Percentiles rank a stretch among this genome's conserved stretches.
Evolutionary conservation across 495 filamentous ascomycete species (phyloP).

Genomic region (Lasiosphaeris hirsuta): DNA sequence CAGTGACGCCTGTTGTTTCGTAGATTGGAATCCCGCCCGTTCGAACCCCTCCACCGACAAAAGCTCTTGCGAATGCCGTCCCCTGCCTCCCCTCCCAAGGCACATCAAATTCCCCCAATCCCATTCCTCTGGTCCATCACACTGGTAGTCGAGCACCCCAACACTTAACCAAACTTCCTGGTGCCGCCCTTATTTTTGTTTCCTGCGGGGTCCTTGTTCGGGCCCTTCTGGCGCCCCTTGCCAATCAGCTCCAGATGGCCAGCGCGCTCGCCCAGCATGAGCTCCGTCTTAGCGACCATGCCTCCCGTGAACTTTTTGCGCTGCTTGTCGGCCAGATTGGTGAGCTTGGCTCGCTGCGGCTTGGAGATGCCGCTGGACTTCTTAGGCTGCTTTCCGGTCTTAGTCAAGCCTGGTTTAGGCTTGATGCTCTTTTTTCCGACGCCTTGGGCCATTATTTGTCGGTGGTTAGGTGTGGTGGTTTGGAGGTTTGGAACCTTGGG

Average conservation of each 20-base stretch:
- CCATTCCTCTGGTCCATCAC: background rate
- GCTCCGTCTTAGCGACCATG: constrained; percentile 43
- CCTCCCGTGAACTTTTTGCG: constrained; percentile 41
- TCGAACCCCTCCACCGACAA: background rate
- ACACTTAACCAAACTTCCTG: constrained; percentile 47
- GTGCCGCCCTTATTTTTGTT: constrained; percentile 38
- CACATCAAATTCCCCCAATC: background rate
- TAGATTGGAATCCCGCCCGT: background rate
- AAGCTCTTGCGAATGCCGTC: background rate
- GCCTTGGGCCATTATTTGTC: constrained; percentile 44
- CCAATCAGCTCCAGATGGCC: constrained; percentile 50
- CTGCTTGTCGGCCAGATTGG: constrained; percentile 41
- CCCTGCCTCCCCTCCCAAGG: background rate
- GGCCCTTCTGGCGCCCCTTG: constrained; percentile 40
- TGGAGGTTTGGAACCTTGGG: background rate
- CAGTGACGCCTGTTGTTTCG: background rate
- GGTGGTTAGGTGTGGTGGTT: constrained; percentile 1
- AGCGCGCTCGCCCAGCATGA: constrained; percentile 44
- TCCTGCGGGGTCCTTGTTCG: constrained; percentile 12
- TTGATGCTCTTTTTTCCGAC: constrained; percentile 35
- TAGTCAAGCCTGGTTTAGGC: constrained; percentile 27
- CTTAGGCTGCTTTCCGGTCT: constrained; percentile 15
- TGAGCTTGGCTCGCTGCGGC: constrained; percentile 35
- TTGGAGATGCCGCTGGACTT: constrained; percentile 25
- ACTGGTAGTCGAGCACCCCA: too few species aligned